Conservation (phyloP, 345 rosid genomes). For the Melaleuca alternifolia region DNA sequence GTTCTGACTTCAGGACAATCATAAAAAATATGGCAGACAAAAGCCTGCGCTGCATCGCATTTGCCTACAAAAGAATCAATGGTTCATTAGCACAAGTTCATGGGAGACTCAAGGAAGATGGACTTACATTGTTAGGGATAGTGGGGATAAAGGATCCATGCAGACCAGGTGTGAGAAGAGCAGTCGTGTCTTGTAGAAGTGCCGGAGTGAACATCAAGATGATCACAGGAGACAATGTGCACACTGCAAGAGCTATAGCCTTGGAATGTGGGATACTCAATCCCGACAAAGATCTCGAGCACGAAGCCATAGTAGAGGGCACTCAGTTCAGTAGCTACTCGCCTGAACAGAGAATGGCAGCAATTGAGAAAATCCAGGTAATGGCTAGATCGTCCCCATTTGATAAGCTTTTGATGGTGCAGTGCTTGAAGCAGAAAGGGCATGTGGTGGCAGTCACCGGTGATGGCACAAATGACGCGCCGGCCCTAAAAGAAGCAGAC, state of each 20-base stretch:
- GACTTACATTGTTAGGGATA: constrained; percentile 39
- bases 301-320: constrained; percentile 48
- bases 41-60: constrained; percentile 65
- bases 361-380: constrained; percentile 47
- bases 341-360: constrained; percentile 27
- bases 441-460: constrained; percentile 76
- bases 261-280: constrained; percentile 62
- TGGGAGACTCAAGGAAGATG: constrained; percentile 21
- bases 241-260: constrained; percentile 78
- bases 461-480: constrained; percentile 75
- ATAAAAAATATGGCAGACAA: constrained; percentile 58
- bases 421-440: constrained; percentile 57
- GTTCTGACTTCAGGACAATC: constrained; percentile 18
- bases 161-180: constrained; percentile 48
- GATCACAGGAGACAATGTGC: constrained; percentile 72
- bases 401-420: constrained; percentile 76
- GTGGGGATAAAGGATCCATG: constrained; percentile 74
- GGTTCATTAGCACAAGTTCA: neutral
- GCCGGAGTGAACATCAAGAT: constrained; percentile 73
- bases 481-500: constrained; percentile 66
- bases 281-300: constrained; percentile 9
- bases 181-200: constrained; percentile 47
- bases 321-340: constrained; percentile 42
- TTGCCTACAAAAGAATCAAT: constrained; percentile 34
- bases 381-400: constrained; percentile 82